A percentile compares a stretch with the other conserved stretches of the same genome.
phyloP scores from a whole-genome alignment of 2,329 filamentous ascomycete genomes.

The Leptographium galeiforme region DNA sequence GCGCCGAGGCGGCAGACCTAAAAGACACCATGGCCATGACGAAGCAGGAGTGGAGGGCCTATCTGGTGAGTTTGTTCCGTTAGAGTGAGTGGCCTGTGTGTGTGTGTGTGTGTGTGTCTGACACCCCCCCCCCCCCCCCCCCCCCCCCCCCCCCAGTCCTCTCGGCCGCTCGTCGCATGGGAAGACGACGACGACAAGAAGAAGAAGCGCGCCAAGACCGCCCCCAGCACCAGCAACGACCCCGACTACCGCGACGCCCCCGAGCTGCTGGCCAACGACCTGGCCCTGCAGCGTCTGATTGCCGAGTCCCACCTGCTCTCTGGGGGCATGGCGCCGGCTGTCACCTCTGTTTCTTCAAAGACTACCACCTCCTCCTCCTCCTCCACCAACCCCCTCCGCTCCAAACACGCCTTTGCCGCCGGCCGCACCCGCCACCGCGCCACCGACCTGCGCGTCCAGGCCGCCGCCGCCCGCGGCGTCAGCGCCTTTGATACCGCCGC shows the following conservation, averaged over 20 bases:
- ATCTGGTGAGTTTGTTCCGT: constrained; percentile 50
- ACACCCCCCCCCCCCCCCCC: constrained; percentile 14
- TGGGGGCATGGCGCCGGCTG: constrained; percentile 26
- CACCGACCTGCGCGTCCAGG: constrained; percentile 69
- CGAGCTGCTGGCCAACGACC: constrained; percentile 75
- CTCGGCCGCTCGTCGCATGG: constrained; percentile 27
- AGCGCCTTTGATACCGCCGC: constrained; percentile 59
- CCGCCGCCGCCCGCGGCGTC: constrained; percentile 47
- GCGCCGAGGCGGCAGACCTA: constrained; percentile 19
- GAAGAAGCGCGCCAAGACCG: neutral
- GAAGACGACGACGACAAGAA: constrained; percentile 6
- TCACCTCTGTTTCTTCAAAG: constrained; percentile 23
- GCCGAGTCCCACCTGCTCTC: constrained; percentile 80
- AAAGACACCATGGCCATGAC: constrained; percentile 27
- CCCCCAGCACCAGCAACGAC: constrained; percentile 13
- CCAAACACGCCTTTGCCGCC: constrained; percentile 27
- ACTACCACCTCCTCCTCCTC: too few species aligned
- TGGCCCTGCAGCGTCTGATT: constrained; percentile 80
- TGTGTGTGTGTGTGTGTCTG: constrained; percentile 1
- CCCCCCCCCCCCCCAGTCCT: constrained; percentile 27
- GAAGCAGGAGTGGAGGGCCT: constrained; percentile 61
- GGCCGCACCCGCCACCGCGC: constrained; percentile 71
- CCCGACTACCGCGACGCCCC: constrained; percentile 40
- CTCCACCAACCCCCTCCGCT: too few species aligned
- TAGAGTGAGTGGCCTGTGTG: too few species aligned